Evolutionary conservation across 2,329 filamentous ascomycete species (phyloP), one percentile per base, ranked within the genome.

Genomic region (Neophaeococcomyces aloes): DNA sequence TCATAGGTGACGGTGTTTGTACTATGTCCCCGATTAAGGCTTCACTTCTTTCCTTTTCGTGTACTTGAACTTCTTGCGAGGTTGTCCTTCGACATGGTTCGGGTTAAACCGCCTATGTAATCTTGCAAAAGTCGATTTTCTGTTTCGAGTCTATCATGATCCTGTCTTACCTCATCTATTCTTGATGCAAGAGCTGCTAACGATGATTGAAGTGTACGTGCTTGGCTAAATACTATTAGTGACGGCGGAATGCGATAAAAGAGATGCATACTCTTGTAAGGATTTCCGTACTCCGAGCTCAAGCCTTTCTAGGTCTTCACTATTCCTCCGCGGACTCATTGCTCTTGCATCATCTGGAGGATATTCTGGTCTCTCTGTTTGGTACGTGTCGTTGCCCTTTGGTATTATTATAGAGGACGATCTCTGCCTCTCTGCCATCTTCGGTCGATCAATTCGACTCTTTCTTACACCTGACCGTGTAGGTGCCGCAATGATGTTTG

Each of bases 81-180:
- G 29, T 44, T 71, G 55, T 70, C 73, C 54, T 66, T 68, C 44
- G 66, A 65, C 67, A 71, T 69, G 43, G 76, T 79, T 57, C 86
- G 85, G 77, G 94, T 96, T 44, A 96, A 73, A 59, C 94, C 89
- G 52, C 89, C 89, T 57, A 96, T 96, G 62, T 96, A 96, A 63
- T 94, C 94, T 64, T 96, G 89, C 37, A 98, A 68, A 59, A 96
- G 95, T 58, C 87, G 89, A 72, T 98, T 98, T 63, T 95, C 88
- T 63, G 76, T 91, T 64, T 96, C 88, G 43, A 98, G 78, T 65
- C 94, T 95, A 67, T 95, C 86, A 60, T 98, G 88, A 60, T 96
- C 89, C 55, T 84, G 82, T 63, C 87, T 86, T 51, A 96, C 88
- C 23, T 86, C 85, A 60, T 98, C 91, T 61, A 96, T 93, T 40